Base-by-base conservation (phyloP, 305 asterid genomes). In the Euphrasia arctica region DNA sequence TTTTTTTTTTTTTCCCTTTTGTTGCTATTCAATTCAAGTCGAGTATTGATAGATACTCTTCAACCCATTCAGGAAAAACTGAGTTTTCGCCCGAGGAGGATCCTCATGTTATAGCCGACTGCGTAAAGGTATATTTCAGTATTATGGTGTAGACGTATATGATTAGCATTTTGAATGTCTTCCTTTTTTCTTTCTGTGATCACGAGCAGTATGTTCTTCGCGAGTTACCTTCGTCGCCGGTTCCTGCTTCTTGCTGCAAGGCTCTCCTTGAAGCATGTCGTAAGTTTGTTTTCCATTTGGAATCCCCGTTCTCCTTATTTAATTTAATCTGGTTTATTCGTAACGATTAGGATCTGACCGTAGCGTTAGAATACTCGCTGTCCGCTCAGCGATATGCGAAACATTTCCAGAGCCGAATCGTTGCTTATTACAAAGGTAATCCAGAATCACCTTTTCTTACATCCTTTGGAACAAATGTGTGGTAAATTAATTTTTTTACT, bases 321-420 rank as follows among this genome's bases (percentile, higher is more conserved):
- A 25, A 31, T 57, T n/a, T 59, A 49, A 12, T 49, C 1, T 48
- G 29, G 68, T 43, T 54, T 69, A 43, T 10, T 76, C 71, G 42
- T 63, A 66, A 70, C 73, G 69, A 58, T 71, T 65, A 94, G 99
- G 93, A 81, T 77, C 95, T 76, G 97, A 91, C 5, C 93, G 96
- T 47, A 69, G 83, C 78, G 74, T 71, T 72, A 86, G 95, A 82
- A 85, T 88, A 63, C 71, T 63, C 43, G 96, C 95, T 57, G 86
- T 90, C 93, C 96, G 93, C 73, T 76, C 83, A 56, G 97, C 99
- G 67, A 86, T 94, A 70, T 94, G 90, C 73, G 99, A 94, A 86
- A 94, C 99, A 63, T 94, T 94, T 76, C 99, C 99, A 4, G 99
- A 94, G 84, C 98, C 99, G 74, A 94, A 94, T 75, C 95, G 99